Conservation (phyloP, 2,329 filamentous ascomycete genomes). For the Nigrospora sphaerica region DNA sequence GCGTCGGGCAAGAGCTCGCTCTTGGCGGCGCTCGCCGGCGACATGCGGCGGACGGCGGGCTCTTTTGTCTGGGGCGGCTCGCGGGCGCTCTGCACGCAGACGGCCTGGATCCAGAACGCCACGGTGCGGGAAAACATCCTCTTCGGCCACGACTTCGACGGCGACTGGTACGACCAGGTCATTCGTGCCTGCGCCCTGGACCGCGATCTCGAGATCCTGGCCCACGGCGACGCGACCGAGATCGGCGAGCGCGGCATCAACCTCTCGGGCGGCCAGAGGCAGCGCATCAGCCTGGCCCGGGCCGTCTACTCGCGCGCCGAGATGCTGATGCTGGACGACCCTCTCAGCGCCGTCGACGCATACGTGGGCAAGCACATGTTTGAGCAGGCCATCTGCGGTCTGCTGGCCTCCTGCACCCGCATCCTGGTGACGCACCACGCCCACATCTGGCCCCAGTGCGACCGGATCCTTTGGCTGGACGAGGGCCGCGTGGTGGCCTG, state of each 20-base stretch:
- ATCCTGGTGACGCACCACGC: conserved; percentile 76
- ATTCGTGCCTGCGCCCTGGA: conserved; percentile 74
- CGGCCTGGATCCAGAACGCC: conserved; percentile 91
- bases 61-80: conserved; percentile 64
- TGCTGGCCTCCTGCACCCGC: conserved; percentile 70
- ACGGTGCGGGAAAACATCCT: conserved; percentile 78
- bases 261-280: conserved; percentile 54
- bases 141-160: conserved; percentile 70
- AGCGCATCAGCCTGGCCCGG: conserved; percentile 53
- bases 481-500: conserved; percentile 54
- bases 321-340: conserved; percentile 65
- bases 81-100: conserved; percentile 83
- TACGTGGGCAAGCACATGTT: conserved; percentile 69
- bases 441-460: conserved; percentile 59
- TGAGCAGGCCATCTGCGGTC: conserved; percentile 80
- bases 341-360: conserved; percentile 62
- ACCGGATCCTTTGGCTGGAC: conserved; percentile 61
- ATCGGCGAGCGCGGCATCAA: conserved; percentile 18
- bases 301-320: conserved; percentile 65
- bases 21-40: conserved; percentile 76
- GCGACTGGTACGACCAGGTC: conserved; percentile 69
- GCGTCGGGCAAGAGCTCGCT: conserved; percentile 83
- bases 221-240: conserved; percentile 74
- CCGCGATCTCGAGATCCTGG: conserved; percentile 80
- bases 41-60: conserved; percentile 61